A percentile compares a stretch with the other conserved stretches of the same genome.
These are phyloP conservation scores for Cystobasidiaceae sp. DNA, from an alignment of 1,284 basidiomycete genomes.

Conservation along the genomic window DNA sequence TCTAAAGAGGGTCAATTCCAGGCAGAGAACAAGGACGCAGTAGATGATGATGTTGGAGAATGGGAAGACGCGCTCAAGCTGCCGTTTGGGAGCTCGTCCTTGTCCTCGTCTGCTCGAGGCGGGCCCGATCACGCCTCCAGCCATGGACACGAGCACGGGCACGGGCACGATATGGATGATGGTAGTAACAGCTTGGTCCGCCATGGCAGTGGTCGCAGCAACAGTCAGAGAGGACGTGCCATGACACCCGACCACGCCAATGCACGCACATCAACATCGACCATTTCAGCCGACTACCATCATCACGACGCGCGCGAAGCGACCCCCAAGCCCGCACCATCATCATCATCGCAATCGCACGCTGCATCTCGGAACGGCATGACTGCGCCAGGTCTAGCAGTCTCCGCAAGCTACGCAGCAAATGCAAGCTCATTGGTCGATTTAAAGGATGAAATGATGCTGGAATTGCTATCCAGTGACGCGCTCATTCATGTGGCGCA, in stretches of 20 bases:
- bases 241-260: too few species aligned
- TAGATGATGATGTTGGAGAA: neutral
- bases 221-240: neutral
- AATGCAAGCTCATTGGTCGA: constrained; percentile 22
- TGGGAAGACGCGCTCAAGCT: constrained; percentile 19
- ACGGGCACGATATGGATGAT: neutral
- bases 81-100: constrained; percentile 4
- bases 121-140: neutral
- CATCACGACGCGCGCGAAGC: too few species aligned
- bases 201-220: too few species aligned
- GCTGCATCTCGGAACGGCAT: too few species aligned
- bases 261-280: neutral
- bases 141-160: neutral
- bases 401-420: constrained; percentile 13
- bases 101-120: neutral
- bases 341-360: neutral
- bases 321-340: neutral
- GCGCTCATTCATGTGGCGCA: constrained; percentile 30
- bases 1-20: neutral
- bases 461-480: constrained; percentile 26
- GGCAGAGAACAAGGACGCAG: neutral
- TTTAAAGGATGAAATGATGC: constrained; percentile 28
- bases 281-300: neutral
- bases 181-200: neutral
- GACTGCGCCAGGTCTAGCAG: neutral